A percentile compares a stretch with the other conserved stretches of the same genome.
phyloP scores from a whole-genome alignment of 495 filamentous ascomycete genomes.

The Polyplosphaeria fusca region DNA sequence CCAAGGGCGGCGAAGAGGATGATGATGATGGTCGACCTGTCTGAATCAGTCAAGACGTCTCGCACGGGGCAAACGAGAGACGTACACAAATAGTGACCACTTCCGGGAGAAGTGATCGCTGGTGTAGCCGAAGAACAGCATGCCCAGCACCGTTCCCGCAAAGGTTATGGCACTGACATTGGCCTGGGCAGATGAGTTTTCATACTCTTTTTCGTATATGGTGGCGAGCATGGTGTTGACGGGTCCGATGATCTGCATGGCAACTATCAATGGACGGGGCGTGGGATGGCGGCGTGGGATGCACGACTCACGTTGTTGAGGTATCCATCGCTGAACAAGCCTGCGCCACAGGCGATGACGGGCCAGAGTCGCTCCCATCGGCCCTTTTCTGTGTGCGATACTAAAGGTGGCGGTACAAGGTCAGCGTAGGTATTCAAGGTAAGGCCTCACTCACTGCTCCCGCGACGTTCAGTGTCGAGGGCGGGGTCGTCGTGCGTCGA shows the following conservation, averaged over 20 bases:
- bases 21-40: conserved; percentile 68
- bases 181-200: conserved; percentile 59
- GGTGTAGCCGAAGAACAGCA: conserved; percentile 77
- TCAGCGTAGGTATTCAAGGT: no score
- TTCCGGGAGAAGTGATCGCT: conserved; percentile 82
- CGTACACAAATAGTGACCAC: conserved; percentile 64
- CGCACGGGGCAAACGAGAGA: not conserved
- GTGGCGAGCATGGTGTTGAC: conserved; percentile 66
- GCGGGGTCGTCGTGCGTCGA: conserved; percentile 12
- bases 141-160: conserved; percentile 81
- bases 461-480: conserved; percentile 16
- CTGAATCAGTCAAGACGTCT: not conserved
- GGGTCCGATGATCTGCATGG: conserved; percentile 69
- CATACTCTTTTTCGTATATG: conserved; percentile 65
- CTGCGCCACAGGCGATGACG: conserved; percentile 79
- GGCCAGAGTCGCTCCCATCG: conserved; percentile 62
- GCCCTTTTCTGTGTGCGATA: conserved; percentile 21
- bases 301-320: conserved; percentile 74
- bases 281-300: not conserved
- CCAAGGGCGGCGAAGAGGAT: conserved; percentile 79
- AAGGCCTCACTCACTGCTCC: no score
- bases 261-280: not conserved
- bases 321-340: conserved; percentile 88
- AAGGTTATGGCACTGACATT: conserved; percentile 80
- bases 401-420: no score